phyloP scores from a whole-genome alignment of 805 yeast species.

The Kluyveromyces wickerhamii region DNA sequence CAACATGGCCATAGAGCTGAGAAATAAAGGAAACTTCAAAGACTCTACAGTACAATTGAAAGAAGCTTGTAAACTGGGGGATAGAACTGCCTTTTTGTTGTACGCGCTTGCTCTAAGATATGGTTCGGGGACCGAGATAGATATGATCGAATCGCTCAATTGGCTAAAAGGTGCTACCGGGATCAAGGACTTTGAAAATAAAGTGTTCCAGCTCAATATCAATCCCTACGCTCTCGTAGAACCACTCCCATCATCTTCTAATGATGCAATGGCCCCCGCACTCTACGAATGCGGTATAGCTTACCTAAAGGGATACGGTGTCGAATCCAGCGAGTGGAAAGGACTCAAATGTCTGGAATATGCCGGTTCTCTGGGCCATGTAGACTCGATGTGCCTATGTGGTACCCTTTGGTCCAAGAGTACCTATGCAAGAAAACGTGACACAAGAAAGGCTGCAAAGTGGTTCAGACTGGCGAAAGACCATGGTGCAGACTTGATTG shows the following conservation, averaged over 20 bases:
- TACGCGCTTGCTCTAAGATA: conserved; percentile 59
- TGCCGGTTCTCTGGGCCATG: conserved; percentile 60
- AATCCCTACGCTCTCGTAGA: conserved; percentile 35
- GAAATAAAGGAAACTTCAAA: conserved; percentile 51
- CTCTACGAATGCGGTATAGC: conserved; percentile 56
- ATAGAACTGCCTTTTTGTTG: conserved; percentile 56
- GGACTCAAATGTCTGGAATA: conserved; percentile 55
- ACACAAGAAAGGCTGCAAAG: conserved; percentile 54
- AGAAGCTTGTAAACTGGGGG: conserved; percentile 54
- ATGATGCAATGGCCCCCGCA: conserved; percentile 33
- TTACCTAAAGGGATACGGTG: conserved; percentile 51
- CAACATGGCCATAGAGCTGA: conserved; percentile 37
- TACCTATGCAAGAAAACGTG: conserved; percentile 45
- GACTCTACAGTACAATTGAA: conserved; percentile 66
- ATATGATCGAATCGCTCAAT: conserved; percentile 43
- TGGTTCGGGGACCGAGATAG: conserved; percentile 61
- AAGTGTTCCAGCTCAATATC: conserved; percentile 16
- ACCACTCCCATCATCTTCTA: conserved; percentile 19
- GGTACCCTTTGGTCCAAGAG: conserved; percentile 61
- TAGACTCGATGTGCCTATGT: conserved; percentile 60
- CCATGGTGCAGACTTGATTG: conserved; percentile 52
- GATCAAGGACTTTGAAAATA: conserved; percentile 22
- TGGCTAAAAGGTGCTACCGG: conserved; percentile 54
- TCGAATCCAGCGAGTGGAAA: conserved; percentile 39
- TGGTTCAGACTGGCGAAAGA: conserved; percentile 62